Percentiles rank a stretch among this genome's conserved stretches.
Conservation (phyloP, 331 rosid genomes). For the Quercus tomentella region DNA sequence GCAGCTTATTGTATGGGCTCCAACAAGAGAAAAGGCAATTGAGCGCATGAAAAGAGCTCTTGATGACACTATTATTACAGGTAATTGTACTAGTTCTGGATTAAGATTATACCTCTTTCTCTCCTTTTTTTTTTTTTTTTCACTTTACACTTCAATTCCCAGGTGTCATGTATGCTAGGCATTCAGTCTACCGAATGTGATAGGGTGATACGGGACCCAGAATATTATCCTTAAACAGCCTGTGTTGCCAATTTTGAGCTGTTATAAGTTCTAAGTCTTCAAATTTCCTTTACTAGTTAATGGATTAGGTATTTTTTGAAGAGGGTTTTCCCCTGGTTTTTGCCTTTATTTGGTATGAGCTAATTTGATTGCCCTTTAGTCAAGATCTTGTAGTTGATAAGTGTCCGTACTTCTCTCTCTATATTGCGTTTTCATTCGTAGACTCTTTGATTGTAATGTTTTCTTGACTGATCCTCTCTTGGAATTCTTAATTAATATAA, state of each 20-base stretch:
- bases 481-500: neutral
- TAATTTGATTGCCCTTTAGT: slow-evolving; percentile 13
- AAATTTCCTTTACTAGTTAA: neutral
- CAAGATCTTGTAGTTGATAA: neutral
- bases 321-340: neutral
- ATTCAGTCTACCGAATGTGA: neutral
- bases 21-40: slow-evolving; percentile 95
- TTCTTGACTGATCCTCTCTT: neutral
- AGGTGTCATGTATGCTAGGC: neutral
- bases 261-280: neutral
- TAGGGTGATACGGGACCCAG: neutral
- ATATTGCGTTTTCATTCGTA: neutral
- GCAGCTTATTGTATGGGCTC: slow-evolving; percentile 99
- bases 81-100: neutral
- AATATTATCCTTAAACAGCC: neutral
- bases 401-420: slow-evolving; percentile 2
- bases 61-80: slow-evolving; percentile 50
- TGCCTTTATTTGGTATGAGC: slow-evolving; percentile 5
- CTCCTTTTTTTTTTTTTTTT: neutral
- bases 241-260: neutral
- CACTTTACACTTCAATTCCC: neutral
- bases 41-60: slow-evolving; percentile 93
- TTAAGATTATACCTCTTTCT: neutral
- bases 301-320: neutral
- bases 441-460: neutral